A percentile compares a stretch with the other conserved stretches of the same genome.
Evolutionary conservation across 768 basidiomycete genomes (phyloP).

Genomic region (Boletellus emodensis): DNA sequence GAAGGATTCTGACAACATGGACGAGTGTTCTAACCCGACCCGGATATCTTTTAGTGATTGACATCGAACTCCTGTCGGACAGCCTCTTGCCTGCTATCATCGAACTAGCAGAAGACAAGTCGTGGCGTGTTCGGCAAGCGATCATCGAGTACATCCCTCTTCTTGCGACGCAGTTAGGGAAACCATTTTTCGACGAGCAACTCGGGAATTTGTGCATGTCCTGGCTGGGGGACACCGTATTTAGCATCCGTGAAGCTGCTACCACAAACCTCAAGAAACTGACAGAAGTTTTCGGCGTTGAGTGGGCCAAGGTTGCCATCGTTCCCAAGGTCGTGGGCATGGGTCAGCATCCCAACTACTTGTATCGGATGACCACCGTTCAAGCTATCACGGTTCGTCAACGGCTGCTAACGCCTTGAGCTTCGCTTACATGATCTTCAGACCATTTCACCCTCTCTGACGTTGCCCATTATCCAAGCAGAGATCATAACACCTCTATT

Average conservation of each 20-base stretch:
- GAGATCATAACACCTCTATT: slow-evolving; percentile 84
- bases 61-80: slow-evolving; percentile 90
- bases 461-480: slow-evolving; percentile 73
- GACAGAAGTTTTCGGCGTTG: slow-evolving; percentile 97
- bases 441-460: slow-evolving; percentile 94
- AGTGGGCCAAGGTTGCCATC: slow-evolving; percentile 92
- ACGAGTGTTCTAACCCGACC: slow-evolving; percentile 7
- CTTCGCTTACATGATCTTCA: slow-evolving; percentile 32
- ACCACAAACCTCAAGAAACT: slow-evolving; percentile 95
- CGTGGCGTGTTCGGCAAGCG: slow-evolving; percentile 98
- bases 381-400: slow-evolving; percentile 89
- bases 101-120: slow-evolving; percentile 97
- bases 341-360: slow-evolving; percentile 95
- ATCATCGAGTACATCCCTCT: slow-evolving; percentile 99
- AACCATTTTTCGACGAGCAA: slow-evolving; percentile 96
- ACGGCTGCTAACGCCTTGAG: neutral
- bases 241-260: slow-evolving; percentile 97
- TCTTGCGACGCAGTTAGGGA: slow-evolving; percentile 95
- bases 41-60: slow-evolving; percentile 67
- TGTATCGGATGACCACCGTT: slow-evolving; percentile 98
- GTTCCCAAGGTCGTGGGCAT: slow-evolving; percentile 97
- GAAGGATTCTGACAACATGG: slow-evolving; percentile 21
- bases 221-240: slow-evolving; percentile 98
- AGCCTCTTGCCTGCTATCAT: slow-evolving; percentile 97
- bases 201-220: slow-evolving; percentile 97